These are phyloP conservation scores for Macrolepiota albuminosa DNA, from an alignment of 768 basidiomycete genomes.

Conservation along the genomic window DNA sequence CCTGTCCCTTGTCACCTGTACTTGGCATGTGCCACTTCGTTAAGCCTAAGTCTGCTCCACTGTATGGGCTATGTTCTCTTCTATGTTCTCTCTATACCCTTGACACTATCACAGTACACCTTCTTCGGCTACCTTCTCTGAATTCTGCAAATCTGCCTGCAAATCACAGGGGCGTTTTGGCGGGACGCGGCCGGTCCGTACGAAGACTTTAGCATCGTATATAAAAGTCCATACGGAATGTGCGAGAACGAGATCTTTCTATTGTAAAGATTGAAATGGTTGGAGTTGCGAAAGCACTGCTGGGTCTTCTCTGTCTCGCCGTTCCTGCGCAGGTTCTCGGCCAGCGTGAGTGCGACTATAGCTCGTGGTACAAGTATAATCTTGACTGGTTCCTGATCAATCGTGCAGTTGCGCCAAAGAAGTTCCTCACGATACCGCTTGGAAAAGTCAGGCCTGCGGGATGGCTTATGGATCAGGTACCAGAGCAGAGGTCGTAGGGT, in stretches of 20 bases:
- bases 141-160: neutral
- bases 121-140: neutral
- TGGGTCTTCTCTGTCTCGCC: constrained; percentile 7
- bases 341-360: constrained; percentile 20
- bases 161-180: constrained; percentile 8
- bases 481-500: neutral
- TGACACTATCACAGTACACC: neutral
- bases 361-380: neutral
- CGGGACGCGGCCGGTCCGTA: constrained; percentile 11
- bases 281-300: neutral
- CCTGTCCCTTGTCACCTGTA: constrained; percentile 6
- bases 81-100: neutral
- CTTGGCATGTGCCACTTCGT: constrained; percentile 10
- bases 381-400: neutral
- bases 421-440: constrained; percentile 34
- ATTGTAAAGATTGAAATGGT: neutral
- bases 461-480: constrained; percentile 40
- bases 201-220: neutral
- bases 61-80: neutral
- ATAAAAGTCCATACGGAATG: neutral
- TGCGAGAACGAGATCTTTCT: neutral
- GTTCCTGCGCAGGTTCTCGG: constrained; percentile 9
- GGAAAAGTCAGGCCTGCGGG: constrained; percentile 34
- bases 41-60: neutral
- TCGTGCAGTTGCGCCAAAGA: constrained; percentile 35